Conservation (phyloP, 805 yeast genomes). For the Kodamaea lidongshanica region DNA sequence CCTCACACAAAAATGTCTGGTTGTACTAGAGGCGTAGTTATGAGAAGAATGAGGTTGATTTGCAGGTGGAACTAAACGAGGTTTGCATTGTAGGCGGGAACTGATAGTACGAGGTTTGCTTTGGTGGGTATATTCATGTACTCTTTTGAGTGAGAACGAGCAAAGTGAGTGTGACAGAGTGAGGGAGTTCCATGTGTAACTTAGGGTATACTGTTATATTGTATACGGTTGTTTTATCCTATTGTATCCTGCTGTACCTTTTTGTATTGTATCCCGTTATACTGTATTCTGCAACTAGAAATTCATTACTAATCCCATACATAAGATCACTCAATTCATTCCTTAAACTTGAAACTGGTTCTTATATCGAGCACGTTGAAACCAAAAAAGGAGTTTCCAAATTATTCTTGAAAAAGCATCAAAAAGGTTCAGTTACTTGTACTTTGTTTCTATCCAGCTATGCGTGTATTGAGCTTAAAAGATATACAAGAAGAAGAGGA, state of each 20-base stretch:
- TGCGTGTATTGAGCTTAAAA: slow-evolving; percentile 72
- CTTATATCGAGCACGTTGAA: slow-evolving; percentile 52
- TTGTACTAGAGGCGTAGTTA: too few relatives aligned
- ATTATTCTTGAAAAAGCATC: slow-evolving; percentile 69
- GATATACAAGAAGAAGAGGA: slow-evolving; percentile 56
- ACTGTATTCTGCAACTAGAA: too few relatives aligned
- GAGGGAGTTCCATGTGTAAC: too few relatives aligned
- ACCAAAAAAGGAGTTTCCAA: slow-evolving; percentile 52
- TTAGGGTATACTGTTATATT: slow-evolving; percentile 69
- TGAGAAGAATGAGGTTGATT: too few relatives aligned
- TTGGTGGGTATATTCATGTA: too few relatives aligned
- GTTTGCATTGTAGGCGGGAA: too few relatives aligned
- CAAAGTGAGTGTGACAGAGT: too few relatives aligned
- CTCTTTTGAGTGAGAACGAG: too few relatives aligned
- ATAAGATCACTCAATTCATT: slow-evolving; percentile 64
- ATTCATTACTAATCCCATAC: slow-evolving; percentile 86
- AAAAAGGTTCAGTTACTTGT: slow-evolving; percentile 75
- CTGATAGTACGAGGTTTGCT: too few relatives aligned
- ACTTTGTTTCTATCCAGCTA: slow-evolving; percentile 74
- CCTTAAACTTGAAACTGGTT: slow-evolving; percentile 74
- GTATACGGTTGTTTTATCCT: slow-evolving; percentile 69
- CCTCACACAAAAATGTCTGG: too few relatives aligned
- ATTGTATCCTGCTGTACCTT: slow-evolving; percentile 77
- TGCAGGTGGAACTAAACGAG: too few relatives aligned
- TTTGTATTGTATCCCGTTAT: slow-evolving; percentile 80